Evolutionary conservation across 441 rosid genomes (phyloP).

Genomic region (Corymbia citriodora): DNA sequence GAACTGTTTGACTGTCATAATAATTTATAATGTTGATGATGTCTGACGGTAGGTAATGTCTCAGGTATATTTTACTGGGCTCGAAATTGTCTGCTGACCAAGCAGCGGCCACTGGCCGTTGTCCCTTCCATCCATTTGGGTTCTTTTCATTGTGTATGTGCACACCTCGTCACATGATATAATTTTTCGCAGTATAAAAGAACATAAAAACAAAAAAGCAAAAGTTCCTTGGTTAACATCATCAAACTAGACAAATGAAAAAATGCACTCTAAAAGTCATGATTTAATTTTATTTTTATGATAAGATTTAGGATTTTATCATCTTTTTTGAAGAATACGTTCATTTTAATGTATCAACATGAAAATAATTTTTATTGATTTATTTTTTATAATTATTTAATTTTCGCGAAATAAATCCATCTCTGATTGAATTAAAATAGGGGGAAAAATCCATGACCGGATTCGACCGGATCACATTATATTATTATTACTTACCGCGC

Average conservation of each 20-base stretch:
- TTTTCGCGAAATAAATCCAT: accelerated
- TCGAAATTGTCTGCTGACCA: neutral
- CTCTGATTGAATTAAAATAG: neutral
- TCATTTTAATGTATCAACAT: too few relatives aligned
- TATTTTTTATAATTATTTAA: neutral
- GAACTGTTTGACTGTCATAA: neutral
- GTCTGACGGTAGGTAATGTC: neutral
- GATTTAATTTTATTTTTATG: too few relatives aligned
- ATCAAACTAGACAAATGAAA: accelerated
- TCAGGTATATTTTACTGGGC: neutral
- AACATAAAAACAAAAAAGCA: neutral
- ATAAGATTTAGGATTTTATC: accelerated
- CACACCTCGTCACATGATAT: neutral
- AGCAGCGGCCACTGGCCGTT: neutral
- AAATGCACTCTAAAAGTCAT: too few relatives aligned
- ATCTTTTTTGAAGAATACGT: accelerated
- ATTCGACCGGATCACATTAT: neutral
- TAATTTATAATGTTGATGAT: neutral
- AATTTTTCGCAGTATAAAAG: neutral
- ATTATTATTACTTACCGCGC: neutral
- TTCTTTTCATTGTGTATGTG: neutral
- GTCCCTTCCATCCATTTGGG: neutral
- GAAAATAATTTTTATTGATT: too few relatives aligned
- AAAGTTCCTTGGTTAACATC: neutral
- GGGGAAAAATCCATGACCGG: neutral